Evolutionary conservation across 306 rosid species (phyloP).

Genomic region (Vigna radiata): DNA sequence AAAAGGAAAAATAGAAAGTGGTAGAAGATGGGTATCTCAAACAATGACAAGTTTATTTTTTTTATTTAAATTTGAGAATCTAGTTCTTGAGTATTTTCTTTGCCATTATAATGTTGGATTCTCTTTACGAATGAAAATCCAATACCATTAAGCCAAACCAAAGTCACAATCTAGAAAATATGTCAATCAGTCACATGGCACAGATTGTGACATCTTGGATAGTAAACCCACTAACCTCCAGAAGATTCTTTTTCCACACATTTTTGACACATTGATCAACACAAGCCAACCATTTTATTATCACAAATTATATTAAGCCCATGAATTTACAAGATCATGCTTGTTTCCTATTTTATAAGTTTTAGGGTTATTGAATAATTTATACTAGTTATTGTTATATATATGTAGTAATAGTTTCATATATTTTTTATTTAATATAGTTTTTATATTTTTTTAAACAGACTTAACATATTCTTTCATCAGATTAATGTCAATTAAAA

Average conservation of each 20-base stretch:
- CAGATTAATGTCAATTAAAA: no score
- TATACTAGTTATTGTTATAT: background rate
- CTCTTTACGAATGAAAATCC: constrained; percentile 43
- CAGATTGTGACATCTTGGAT: constrained; percentile 50
- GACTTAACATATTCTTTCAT: no score
- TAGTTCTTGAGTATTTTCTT: constrained; percentile 24
- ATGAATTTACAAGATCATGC: constrained; percentile 33
- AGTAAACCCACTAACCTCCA: constrained; percentile 45
- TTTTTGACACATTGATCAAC: constrained; percentile 41
- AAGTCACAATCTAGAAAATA: constrained; percentile 30
- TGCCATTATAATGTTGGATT: constrained; percentile 41
- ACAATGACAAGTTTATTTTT: constrained; percentile 31
- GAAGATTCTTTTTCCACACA: constrained; percentile 44
- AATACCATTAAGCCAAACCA: constrained; percentile 40
- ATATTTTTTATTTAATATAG: no score
- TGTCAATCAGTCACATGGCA: constrained; percentile 50
- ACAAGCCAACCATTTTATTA: constrained; percentile 46
- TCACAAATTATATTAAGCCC: constrained; percentile 29
- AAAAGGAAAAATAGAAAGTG: background rate
- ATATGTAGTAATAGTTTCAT: no score
- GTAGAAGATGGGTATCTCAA: background rate
- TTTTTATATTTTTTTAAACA: no score
- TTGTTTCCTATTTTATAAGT: constrained; percentile 1
- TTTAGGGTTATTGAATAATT: background rate
- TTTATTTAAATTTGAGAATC: constrained; percentile 36